Percentiles rank a stretch among this genome's conserved stretches.
Evolutionary conservation across 768 basidiomycete species (phyloP).

Genomic region (Coprinellus aureogranulatus): DNA sequence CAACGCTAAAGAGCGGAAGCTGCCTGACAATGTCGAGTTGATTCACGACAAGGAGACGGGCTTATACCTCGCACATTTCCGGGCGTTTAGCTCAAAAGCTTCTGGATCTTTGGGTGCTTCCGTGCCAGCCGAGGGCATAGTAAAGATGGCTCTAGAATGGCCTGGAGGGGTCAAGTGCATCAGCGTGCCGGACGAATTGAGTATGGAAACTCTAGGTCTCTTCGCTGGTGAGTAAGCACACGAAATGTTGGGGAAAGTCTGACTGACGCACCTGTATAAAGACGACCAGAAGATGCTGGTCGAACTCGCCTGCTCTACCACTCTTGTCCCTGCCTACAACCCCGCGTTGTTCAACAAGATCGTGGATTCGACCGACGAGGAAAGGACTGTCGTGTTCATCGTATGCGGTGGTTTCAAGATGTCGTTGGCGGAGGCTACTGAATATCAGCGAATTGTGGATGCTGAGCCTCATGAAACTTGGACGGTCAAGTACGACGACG

Average conservation of each 20-base stretch:
- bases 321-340: conserved; percentile 65
- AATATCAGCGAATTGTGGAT: conserved; percentile 43
- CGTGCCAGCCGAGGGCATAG: conserved; percentile 55
- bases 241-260: too few relatives aligned
- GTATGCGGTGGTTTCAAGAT: conserved; percentile 74
- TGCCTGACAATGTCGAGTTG: conserved; percentile 42
- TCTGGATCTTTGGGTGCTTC: conserved; percentile 72
- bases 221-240: conserved; percentile 72
- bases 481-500: conserved; percentile 41
- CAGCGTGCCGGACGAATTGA: conserved; percentile 64
- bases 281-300: conserved; percentile 76
- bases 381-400: conserved; percentile 55
- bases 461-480: conserved; percentile 30
- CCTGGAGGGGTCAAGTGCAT: conserved; percentile 55
- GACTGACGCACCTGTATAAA: conserved; percentile 25
- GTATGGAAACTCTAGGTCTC: conserved; percentile 54
- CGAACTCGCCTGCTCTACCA: conserved; percentile 72
- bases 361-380: conserved; percentile 28
- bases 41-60: conserved; percentile 40
- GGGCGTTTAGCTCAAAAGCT: conserved; percentile 58
- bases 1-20: conserved; percentile 26
- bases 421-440: conserved; percentile 48
- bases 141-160: conserved; percentile 64
- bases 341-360: conserved; percentile 51
- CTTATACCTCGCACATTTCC: conserved; percentile 58